Conservation (phyloP, 2,329 filamentous ascomycete species). For the Aspergillus uvarum region DNA sequence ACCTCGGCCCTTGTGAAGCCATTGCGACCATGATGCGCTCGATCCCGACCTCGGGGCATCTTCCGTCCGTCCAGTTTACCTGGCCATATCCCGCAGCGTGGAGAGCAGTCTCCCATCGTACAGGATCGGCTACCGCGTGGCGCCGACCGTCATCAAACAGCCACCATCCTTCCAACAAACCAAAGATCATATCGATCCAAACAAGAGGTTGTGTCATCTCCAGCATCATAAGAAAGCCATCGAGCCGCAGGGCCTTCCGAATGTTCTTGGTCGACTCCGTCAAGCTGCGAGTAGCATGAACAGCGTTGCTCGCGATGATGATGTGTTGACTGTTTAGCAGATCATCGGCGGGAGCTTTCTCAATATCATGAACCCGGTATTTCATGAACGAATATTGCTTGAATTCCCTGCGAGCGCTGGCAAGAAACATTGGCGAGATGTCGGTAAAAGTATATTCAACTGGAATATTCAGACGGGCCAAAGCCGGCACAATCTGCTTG, state of each 20-base stretch:
- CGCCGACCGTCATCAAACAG: constrained; percentile 34
- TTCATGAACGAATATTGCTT: constrained; percentile 23
- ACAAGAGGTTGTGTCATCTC: constrained; percentile 29
- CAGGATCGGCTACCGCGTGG: constrained; percentile 20
- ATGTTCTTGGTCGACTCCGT: constrained; percentile 24
- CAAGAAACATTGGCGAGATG: constrained; percentile 34
- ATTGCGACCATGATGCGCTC: constrained; percentile 8
- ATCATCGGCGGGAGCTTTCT: constrained; percentile 19
- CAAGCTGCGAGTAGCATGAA: constrained; percentile 35
- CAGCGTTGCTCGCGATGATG: constrained; percentile 32
- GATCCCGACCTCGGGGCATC: constrained; percentile 3
- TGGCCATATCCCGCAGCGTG: constrained; percentile 6
- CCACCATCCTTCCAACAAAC: constrained; percentile 39
- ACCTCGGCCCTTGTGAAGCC: neutral
- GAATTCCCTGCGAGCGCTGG: constrained; percentile 29
- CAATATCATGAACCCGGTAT: constrained; percentile 25
- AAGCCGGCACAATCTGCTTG: constrained; percentile 26
- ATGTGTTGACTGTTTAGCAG: constrained; percentile 25
- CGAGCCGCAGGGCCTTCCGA: constrained; percentile 24
- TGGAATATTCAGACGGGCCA: constrained; percentile 24
- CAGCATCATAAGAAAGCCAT: constrained; percentile 31
- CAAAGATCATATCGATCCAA: constrained; percentile 35
- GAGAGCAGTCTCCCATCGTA: constrained; percentile 14
- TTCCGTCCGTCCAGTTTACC: constrained; percentile 13
- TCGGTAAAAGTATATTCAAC: constrained; percentile 43